Evolutionary conservation across 2,329 filamentous ascomycete genomes (phyloP), one percentile per base, ranked within the genome.

Genomic region (Clarireedia homoeocarpa): DNA sequence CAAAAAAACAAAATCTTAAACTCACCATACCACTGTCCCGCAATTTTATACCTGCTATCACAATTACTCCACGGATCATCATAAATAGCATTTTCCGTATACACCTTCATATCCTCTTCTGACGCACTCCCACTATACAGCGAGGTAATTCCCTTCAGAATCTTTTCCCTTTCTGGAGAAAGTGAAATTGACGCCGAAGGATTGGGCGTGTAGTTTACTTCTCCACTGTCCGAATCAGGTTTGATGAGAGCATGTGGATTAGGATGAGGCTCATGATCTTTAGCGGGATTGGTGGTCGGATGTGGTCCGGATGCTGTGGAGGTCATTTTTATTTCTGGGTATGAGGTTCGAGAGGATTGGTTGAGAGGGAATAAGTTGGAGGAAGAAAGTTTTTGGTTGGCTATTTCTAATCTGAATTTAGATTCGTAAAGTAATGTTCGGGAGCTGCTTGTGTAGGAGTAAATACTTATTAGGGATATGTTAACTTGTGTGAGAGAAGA

Each of bases 11-110:
- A 42, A 42, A 42, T n/a, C 5, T 5, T 4, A 15, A 44, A 47
- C 40, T 46, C 27, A 60, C 56, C 58, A 60, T 74, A 77, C 74
- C 75, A 78, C 61, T 79, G 74, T 6, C 75, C 75, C 2, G 75
- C 75, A 57, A 79, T 77, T 62, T 77, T 78, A 58, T 75, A 77
- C 51, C 75, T 64, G 0, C 73, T 77, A 62, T 79, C 75, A 60
- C 74, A 77, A 60, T 75, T 78, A 58, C 72, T 75, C 64, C 71
- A 75, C 1, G 74, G 73, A 60, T 78, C 75, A 53, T 78, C 74
- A 58, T 77, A 76, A 24, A 77, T 65, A 2, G 73, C 67, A 50
- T 75, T 69, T 44, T 71, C 67, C 2, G 73, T 72, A 59, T 78
- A 79, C 1, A 77, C 75, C 45, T 69, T 65, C 72, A 79, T 77